phyloP scores from a whole-genome alignment of 176 grass and related monocot species.

The Musa troglodytarum region DNA sequence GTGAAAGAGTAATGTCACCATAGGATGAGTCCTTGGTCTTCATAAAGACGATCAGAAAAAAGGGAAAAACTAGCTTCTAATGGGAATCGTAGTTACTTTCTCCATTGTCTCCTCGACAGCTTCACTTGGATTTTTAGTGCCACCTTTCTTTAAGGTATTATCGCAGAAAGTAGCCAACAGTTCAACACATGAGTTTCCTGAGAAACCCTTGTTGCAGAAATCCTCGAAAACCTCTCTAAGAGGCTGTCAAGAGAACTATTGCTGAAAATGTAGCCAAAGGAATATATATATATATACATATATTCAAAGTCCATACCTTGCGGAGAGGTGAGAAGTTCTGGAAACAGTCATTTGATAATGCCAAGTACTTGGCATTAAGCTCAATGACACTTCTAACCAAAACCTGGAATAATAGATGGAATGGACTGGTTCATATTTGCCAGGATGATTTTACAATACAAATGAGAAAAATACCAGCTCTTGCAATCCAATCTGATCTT shows the following conservation, averaged over 20 bases:
- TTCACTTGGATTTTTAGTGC: conserved; percentile 89
- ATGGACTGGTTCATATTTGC: too few relatives aligned
- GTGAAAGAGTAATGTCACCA: background rate
- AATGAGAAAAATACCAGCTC: conserved; percentile 45
- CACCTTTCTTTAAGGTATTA: conserved; percentile 94
- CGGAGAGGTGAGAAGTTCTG: conserved; percentile 87
- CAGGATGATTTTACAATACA: too few relatives aligned
- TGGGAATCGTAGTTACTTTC: conserved; percentile 37
- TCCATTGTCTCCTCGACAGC: conserved; percentile 98
- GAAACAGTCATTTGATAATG: conserved; percentile 81
- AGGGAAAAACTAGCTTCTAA: too few relatives aligned
- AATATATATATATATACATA: too few relatives aligned
- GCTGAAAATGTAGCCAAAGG: too few relatives aligned
- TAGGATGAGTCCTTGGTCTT: background rate
- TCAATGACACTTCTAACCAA: conserved; percentile 95
- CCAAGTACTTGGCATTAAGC: conserved; percentile 87
- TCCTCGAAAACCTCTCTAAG: conserved; percentile 94
- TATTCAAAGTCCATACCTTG: conserved; percentile 36
- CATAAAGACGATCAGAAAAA: too few relatives aligned
- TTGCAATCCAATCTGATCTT: conserved; percentile 69
- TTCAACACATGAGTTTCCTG: conserved; percentile 84
- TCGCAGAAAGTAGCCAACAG: conserved; percentile 89
- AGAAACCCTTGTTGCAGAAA: conserved; percentile 90
- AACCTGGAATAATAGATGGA: conserved; percentile 31
- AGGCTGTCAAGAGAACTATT: conserved; percentile 30